Base-by-base conservation (phyloP, 2,329 filamentous ascomycete species). In the Alternaria angustiovoidea region DNA sequence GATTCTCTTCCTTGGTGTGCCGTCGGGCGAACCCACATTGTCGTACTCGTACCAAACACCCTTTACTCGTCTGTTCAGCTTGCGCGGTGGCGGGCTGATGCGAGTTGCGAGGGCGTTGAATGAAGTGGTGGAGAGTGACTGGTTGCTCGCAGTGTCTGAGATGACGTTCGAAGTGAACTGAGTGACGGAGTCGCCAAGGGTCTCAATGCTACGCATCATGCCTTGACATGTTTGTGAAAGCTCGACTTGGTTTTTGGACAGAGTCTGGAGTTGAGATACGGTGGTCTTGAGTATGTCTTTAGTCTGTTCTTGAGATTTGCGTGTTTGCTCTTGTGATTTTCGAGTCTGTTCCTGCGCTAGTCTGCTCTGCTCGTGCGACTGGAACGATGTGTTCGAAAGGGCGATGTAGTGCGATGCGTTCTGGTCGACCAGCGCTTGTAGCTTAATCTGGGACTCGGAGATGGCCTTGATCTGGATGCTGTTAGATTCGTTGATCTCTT, bases 1-100 rank as follows among this genome's bases (percentile, higher is more conserved):
- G 0, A 68, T 64, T n/a, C 62, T 61, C 52, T 62, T 65, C 43
- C 63, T 53, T 26, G 64, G 64, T 6, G 65, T 66, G 6, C 54
- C 49, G 12, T 39, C 56, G 7, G 62, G 49, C 12, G 48, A 59
- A 4, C 63, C 26, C 8, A 54, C 46, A n/a, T 48, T 62, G 59
- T 77, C 75, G 42, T 78, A 78, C 55, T 78, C 75, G 49, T 78
- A 78, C 75, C 75, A 78, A 4, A 78, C 74, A 30, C 75, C 74
- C 53, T 75, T 73, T 47, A 78, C 69, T n/a, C 67, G 64, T 6
- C 69, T 57, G 51, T 78, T 78, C 14, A 78, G 53, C 53, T 78
- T 78, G 8, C 75, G 51, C 3, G 75, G 75, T 8, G 69, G 62
- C 1, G 75, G 75, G 11, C 54, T 69, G 9, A 77, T 75, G 0